Evolutionary conservation across 2,329 filamentous ascomycete species (phyloP).

Genomic region (Fusarium marasasianum): DNA sequence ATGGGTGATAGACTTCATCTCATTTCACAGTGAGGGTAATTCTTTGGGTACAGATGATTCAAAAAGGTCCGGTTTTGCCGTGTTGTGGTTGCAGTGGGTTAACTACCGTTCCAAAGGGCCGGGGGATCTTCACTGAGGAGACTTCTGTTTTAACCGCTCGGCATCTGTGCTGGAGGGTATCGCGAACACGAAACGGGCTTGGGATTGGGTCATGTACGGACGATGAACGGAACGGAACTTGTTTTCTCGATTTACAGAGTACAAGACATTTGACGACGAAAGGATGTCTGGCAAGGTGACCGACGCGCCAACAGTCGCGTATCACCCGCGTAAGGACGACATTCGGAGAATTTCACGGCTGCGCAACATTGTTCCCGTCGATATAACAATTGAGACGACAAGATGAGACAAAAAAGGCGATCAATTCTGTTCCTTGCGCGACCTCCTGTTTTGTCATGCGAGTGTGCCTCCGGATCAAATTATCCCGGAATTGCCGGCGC

Average conservation of each 20-base stretch:
- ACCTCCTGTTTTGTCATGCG: background rate
- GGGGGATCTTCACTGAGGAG: background rate
- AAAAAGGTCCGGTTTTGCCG: background rate
- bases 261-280: background rate
- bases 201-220: background rate
- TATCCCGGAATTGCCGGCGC: background rate
- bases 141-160: background rate
- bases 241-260: background rate
- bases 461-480: background rate
- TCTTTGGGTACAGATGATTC: background rate
- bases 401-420: background rate
- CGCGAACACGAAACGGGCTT: background rate
- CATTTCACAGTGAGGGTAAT: background rate
- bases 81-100: background rate
- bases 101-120: background rate
- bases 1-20: background rate
- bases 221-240: background rate
- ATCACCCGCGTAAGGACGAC: background rate
- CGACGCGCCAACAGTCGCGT: background rate
- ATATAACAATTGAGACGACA: background rate
- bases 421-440: background rate
- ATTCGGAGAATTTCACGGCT: background rate
- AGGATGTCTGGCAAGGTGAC: rapidly evolving
- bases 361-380: background rate
- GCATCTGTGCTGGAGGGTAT: background rate